Evolutionary conservation across 2,329 filamentous ascomycete species (phyloP).

Genomic region (Laburnicola sp.): DNA sequence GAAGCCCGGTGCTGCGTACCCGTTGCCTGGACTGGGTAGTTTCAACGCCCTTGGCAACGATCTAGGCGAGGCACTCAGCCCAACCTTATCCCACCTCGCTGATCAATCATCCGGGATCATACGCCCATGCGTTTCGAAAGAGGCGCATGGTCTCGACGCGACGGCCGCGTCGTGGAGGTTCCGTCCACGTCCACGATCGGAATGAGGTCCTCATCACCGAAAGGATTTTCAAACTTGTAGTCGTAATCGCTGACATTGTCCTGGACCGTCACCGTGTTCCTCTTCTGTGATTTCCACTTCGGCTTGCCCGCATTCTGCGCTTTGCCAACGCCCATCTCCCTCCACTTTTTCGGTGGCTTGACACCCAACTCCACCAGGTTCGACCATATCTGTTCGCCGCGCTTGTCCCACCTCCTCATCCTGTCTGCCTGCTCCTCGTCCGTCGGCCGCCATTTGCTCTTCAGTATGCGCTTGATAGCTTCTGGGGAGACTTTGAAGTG

Average conservation of each 20-base stretch:
- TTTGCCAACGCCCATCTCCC: constrained; percentile 50
- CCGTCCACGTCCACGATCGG: constrained; percentile 37
- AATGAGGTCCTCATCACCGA: constrained; percentile 36
- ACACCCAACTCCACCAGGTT: constrained; percentile 56
- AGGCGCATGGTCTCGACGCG: constrained; percentile 1
- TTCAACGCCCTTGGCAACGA: too few relatives aligned
- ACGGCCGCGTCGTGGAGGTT: not conserved
- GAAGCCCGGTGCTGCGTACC: too few relatives aligned
- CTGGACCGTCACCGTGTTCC: constrained; percentile 34
- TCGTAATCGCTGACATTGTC: constrained; percentile 28
- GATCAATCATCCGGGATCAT: too few relatives aligned
- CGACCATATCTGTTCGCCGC: constrained; percentile 54
- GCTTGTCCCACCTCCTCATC: constrained; percentile 51
- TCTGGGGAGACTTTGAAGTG: constrained; percentile 88
- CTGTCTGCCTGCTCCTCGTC: constrained; percentile 51
- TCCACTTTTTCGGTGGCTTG: constrained; percentile 59
- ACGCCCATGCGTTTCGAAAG: constrained; percentile 11
- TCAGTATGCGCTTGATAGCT: constrained; percentile 82
- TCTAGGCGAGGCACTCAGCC: too few relatives aligned
- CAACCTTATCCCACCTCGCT: too few relatives aligned
- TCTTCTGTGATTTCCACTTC: constrained; percentile 37
- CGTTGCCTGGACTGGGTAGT: too few relatives aligned
- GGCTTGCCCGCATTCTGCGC: constrained; percentile 32
- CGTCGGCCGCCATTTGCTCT: constrained; percentile 71
- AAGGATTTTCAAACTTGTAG: constrained; percentile 3